Evolutionary conservation across 139 green algal species (phyloP).

Genomic region (Closterium sp.): DNA sequence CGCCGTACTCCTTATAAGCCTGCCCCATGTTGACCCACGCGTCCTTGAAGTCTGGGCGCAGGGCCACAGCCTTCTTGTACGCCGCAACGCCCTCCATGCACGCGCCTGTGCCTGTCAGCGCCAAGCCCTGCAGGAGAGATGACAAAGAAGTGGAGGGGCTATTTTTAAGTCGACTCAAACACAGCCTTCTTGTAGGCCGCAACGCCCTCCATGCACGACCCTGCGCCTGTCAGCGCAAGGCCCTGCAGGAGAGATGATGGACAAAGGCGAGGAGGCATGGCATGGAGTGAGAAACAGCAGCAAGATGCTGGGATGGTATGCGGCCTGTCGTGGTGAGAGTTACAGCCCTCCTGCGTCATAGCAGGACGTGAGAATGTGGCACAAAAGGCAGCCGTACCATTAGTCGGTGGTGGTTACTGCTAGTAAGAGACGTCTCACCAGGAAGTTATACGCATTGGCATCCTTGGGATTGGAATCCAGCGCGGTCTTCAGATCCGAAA

Average conservation of each 20-base stretch:
- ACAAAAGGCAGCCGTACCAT: not conserved
- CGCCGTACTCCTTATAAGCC: not conserved
- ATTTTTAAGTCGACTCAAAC: too few species aligned
- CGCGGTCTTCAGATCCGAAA: not conserved
- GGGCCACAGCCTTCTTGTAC: conserved; percentile 6
- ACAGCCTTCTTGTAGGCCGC: conserved; percentile 6
- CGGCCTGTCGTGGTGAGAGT: not conserved
- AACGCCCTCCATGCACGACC: not conserved
- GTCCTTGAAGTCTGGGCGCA: not conserved
- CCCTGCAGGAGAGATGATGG: not conserved
- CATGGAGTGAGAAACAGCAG: too few species aligned
- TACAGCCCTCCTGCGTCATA: not conserved
- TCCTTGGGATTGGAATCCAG: not conserved
- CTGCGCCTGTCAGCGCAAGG: not conserved
- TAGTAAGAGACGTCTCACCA: not conserved
- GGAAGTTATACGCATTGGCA: not conserved
- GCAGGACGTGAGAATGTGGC: not conserved
- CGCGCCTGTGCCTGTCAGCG: not conserved
- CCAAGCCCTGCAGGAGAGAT: not conserved
- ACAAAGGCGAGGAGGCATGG: too few species aligned
- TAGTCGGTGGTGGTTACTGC: not conserved
- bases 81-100: not conserved
- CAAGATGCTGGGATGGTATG: too few species aligned
- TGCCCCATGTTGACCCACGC: conserved; percentile 12
- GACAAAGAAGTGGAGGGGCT: too few species aligned